Conservation (phyloP, 805 yeast genomes). For the Wickerhamiella bombiphila region DNA sequence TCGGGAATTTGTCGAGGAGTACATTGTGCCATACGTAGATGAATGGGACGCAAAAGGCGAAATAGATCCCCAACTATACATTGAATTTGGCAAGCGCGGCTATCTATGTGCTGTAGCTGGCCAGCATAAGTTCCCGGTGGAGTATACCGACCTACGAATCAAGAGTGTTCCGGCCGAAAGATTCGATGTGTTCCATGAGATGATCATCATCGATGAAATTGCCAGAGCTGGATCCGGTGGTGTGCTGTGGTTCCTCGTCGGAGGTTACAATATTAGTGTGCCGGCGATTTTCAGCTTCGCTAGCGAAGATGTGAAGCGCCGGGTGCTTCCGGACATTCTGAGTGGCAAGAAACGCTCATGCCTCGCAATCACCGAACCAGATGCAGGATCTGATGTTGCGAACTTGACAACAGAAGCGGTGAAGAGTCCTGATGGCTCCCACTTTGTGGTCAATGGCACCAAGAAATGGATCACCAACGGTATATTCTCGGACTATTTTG, state of each 20-base stretch:
- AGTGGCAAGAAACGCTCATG: slow-evolving; percentile 28
- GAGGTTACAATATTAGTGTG: slow-evolving; percentile 29
- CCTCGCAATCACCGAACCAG: slow-evolving; percentile 31
- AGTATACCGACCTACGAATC: slow-evolving; percentile 25
- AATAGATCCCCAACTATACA: slow-evolving; percentile 22
- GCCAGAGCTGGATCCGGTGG: slow-evolving; percentile 30
- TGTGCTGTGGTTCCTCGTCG: slow-evolving; percentile 27
- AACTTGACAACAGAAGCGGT: slow-evolving; percentile 27
- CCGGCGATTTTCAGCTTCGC: slow-evolving; percentile 28
- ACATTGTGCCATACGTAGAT: slow-evolving; percentile 27
- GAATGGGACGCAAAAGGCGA: slow-evolving; percentile 30
- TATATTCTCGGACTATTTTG: slow-evolving; percentile 29
- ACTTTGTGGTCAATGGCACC: slow-evolving; percentile 28
- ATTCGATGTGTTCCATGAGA: slow-evolving; percentile 29
- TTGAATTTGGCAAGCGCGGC: slow-evolving; percentile 27
- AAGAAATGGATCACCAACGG: slow-evolving; percentile 35
- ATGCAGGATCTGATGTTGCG: slow-evolving; percentile 32
- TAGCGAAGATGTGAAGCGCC: slow-evolving; percentile 21
- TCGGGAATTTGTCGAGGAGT: slow-evolving; percentile 27
- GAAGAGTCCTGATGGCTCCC: slow-evolving; percentile 26
- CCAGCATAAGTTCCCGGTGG: slow-evolving; percentile 23
- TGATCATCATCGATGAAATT: slow-evolving; percentile 26
- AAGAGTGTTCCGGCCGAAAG: slow-evolving; percentile 27
- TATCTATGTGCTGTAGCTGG: slow-evolving; percentile 29
- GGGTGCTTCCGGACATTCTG: slow-evolving; percentile 26